Percentiles rank a stretch among this genome's conserved stretches.
These are phyloP conservation scores for Bryoerythrophyllum caledonicum DNA, from an alignment of 225 moss, liverwort and hornwort species.

Conservation along the genomic window DNA sequence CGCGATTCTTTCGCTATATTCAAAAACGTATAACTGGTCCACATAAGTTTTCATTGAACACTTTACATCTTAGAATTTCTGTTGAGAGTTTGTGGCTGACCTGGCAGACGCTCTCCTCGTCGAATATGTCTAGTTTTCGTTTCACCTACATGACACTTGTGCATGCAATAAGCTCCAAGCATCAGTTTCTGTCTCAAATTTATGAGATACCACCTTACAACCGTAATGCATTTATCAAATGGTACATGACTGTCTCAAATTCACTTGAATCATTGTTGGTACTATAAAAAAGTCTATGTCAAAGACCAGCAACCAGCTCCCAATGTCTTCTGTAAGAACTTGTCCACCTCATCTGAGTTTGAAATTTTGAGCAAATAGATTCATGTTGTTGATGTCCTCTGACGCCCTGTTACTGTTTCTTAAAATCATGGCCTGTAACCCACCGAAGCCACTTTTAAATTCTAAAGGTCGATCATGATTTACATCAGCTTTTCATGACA, in stretches of 20 bases:
- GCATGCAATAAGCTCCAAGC: neutral
- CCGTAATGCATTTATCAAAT: neutral
- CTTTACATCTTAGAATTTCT: neutral
- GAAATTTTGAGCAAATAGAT: constrained; percentile 67
- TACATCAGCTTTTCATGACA: neutral
- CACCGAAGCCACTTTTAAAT: constrained; percentile 16
- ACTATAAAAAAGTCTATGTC: neutral
- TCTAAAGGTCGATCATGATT: constrained; percentile 1
- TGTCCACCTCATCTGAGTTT: constrained; percentile 29
- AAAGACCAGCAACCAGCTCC: neutral
- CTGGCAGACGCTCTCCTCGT: neutral
- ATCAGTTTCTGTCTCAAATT: neutral
- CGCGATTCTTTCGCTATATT: neutral
- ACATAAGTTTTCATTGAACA: neutral
- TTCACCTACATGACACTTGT: neutral
- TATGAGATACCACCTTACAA: neutral
- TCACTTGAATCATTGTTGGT: neutral
- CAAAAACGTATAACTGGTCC: neutral
- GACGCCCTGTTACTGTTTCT: constrained; percentile 32
- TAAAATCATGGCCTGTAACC: constrained; percentile 71
- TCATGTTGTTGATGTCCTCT: constrained; percentile 41
- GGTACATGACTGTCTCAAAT: neutral
- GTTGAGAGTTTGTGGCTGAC: neutral
- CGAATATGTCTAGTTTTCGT: neutral
- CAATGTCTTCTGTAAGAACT: neutral